phyloP scores from a whole-genome alignment of 2,329 filamentous ascomycete genomes.

The Arthroderma sp. region DNA sequence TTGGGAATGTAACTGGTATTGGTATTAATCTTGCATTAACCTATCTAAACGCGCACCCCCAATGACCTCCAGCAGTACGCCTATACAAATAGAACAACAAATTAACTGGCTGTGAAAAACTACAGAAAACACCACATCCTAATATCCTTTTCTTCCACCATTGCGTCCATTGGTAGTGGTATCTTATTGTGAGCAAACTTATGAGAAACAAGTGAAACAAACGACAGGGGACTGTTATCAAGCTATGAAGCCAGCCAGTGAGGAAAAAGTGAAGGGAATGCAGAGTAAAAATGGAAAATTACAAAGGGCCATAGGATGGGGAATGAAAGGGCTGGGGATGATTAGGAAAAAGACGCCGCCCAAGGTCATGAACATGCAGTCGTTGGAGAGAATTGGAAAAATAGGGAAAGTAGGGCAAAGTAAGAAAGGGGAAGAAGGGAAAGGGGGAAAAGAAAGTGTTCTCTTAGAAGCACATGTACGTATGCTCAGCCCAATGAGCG shows the following conservation, averaged over 20 bases:
- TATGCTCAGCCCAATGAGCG: background rate
- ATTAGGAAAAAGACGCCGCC: background rate
- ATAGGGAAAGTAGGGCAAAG: background rate
- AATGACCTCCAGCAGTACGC: background rate
- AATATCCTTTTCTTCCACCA: background rate
- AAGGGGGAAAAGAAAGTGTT: background rate
- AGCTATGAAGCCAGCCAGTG: constrained; percentile 1
- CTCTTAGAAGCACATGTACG: background rate
- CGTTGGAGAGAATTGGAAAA: background rate
- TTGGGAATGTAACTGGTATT: background rate
- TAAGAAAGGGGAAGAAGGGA: background rate
- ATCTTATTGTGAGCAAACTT: background rate
- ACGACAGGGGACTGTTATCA: background rate
- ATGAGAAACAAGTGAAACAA: background rate
- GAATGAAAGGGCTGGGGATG: constrained; percentile 2
- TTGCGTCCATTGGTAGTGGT: background rate
- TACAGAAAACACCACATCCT: background rate
- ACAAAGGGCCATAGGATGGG: constrained; percentile 6
- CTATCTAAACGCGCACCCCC: constrained; percentile 2
- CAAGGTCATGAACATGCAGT: constrained; percentile 9
- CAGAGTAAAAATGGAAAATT: background rate
- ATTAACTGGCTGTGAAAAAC: background rate
- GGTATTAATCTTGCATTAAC: background rate
- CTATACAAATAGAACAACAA: background rate
- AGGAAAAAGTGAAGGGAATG: constrained; percentile 4